Evolutionary conservation across 2,329 filamentous ascomycete genomes (phyloP).

Genomic region (Emergomyces pasteurianus): DNA sequence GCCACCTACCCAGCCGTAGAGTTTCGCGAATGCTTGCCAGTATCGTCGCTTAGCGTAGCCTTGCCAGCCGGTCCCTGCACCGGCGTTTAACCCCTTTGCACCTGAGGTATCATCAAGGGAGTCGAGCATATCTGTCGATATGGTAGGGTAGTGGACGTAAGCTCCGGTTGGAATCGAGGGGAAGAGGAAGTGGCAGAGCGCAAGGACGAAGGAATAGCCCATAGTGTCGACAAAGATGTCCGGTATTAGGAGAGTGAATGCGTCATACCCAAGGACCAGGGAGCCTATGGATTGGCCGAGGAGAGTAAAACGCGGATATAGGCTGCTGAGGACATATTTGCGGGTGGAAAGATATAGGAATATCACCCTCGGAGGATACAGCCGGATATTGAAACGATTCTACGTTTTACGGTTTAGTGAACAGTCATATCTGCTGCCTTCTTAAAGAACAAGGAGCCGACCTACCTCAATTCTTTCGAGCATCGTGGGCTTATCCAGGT

Average conservation of each 20-base stretch:
- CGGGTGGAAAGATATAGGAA: conserved; percentile 88
- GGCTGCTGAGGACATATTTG: conserved; percentile 71
- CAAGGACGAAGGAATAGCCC: conserved; percentile 89
- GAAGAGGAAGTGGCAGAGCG: conserved; percentile 72
- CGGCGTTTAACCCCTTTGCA: conserved; percentile 66
- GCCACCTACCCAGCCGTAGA: conserved; percentile 74
- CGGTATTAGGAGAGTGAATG: conserved; percentile 79
- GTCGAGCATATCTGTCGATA: conserved; percentile 92
- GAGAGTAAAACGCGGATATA: conserved; percentile 85
- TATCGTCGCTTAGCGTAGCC: conserved; percentile 67
- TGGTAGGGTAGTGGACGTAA: conserved; percentile 97
- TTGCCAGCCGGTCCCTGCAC: conserved; percentile 59
- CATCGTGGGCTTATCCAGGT: conserved; percentile 68
- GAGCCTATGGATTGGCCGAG: conserved; percentile 90
- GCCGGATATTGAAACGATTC: conserved; percentile 82
- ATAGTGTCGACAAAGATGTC: conserved; percentile 96
- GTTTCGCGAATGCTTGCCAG: conserved; percentile 70
- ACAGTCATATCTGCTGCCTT: not conserved
- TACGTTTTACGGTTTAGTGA: conserved; percentile 24
- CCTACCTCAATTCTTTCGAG: conserved; percentile 60
- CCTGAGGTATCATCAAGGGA: conserved; percentile 60
- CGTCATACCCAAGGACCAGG: conserved; percentile 76
- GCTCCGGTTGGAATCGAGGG: conserved; percentile 69
- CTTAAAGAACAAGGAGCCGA: not conserved
- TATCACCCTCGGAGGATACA: conserved; percentile 68